Conservation (phyloP, 108 stramenopile genomes). For the Skeletonema potamos region DNA sequence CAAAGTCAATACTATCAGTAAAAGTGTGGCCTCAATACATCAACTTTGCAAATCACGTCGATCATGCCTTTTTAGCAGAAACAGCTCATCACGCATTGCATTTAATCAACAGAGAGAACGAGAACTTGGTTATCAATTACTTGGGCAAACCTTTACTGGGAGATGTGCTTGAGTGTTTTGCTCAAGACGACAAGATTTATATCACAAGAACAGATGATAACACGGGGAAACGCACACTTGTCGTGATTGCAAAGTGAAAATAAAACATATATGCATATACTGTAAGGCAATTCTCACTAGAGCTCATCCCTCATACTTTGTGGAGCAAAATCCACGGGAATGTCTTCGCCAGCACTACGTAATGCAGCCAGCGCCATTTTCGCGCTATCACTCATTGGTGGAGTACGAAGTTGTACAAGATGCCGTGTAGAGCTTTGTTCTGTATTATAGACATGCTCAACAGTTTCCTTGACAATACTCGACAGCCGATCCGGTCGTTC, state of each 20-base stretch:
- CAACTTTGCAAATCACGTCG: background rate
- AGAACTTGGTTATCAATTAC: background rate
- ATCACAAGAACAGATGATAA: background rate
- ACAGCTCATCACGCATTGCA: background rate
- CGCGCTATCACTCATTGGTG: slow-evolving; percentile 60
- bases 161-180: background rate
- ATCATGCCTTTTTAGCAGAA: background rate
- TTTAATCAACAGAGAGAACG: background rate
- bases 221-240: background rate
- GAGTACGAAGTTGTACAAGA: slow-evolving; percentile 61
- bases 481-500: slow-evolving; percentile 48
- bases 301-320: slow-evolving; percentile 9
- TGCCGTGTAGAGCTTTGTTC: slow-evolving; percentile 52
- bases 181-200: background rate
- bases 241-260: background rate
- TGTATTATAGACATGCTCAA: slow-evolving; percentile 55
- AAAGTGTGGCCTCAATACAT: background rate
- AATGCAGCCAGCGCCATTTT: slow-evolving; percentile 51
- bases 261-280: background rate
- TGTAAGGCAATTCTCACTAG: background rate
- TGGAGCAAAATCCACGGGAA: slow-evolving; percentile 57
- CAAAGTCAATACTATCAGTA: background rate
- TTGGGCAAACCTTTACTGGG: background rate
- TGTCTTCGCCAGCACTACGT: slow-evolving; percentile 53
- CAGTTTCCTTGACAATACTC: slow-evolving; percentile 26